These are phyloP conservation scores for Ciborinia camelliae DNA, from an alignment of 2,329 filamentous ascomycete genomes.

Conservation along the genomic window DNA sequence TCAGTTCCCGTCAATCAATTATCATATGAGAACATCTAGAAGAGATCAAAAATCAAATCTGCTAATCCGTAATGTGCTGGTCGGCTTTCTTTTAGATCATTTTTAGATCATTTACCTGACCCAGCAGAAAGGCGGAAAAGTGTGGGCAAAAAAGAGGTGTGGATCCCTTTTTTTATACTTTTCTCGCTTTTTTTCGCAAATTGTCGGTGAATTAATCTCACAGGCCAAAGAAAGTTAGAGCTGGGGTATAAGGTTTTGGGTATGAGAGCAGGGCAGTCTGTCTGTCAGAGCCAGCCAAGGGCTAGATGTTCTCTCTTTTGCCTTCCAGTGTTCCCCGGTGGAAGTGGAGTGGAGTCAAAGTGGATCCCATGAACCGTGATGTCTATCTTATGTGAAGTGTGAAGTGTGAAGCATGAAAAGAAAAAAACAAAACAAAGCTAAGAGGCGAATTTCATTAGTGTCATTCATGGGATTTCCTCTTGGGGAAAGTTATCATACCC, in stretches of 20 bases:
- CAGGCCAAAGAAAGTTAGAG: no score
- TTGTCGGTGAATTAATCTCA: conserved; percentile 16
- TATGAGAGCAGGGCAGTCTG: no score
- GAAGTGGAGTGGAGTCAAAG: conserved; percentile 14
- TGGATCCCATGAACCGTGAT: no score
- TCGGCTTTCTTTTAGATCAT: conserved; percentile 3
- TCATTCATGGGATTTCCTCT: neutral
- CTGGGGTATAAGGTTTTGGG: neutral
- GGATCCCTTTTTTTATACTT: neutral
- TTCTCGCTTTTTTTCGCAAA: neutral
- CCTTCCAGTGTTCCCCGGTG: conserved; percentile 13
- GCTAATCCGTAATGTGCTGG: conserved; percentile 10
- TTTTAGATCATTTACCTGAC: no score
- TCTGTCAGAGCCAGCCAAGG: no score
- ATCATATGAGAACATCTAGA: conserved; percentile 2
- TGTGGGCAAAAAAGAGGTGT: no score
- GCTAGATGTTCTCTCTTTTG: conserved; percentile 2
- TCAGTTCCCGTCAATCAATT: no score
- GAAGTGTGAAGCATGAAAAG: neutral
- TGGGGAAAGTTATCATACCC: neutral
- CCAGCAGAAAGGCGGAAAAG: conserved; percentile 14
- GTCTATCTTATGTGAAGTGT: no score
- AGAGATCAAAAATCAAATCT: no score
- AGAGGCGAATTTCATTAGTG: neutral
- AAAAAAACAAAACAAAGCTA: neutral